A percentile compares a stretch with the other conserved stretches of the same genome.
Evolutionary conservation across 2,329 filamentous ascomycete genomes (phyloP).

Genomic region (Scedosporium aurantiacum): DNA sequence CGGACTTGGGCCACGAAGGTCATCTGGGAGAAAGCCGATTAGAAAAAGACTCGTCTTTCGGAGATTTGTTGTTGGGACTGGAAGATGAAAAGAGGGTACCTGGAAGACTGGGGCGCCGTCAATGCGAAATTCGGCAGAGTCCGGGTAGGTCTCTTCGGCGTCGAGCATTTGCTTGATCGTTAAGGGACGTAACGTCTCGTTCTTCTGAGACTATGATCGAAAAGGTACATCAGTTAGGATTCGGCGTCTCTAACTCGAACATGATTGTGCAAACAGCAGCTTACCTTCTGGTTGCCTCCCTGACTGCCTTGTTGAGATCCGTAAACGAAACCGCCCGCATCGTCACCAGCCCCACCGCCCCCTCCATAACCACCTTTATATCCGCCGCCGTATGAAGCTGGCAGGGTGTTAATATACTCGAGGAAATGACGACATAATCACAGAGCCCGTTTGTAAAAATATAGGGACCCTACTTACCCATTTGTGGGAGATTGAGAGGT

Average conservation of each 20-base stretch:
- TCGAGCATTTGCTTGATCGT: conserved; percentile 93
- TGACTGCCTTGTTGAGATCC: conserved; percentile 52
- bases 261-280: not conserved
- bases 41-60: not conserved
- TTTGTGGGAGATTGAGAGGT: not conserved
- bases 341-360: conserved; percentile 45
- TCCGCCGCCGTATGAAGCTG: conserved; percentile 7
- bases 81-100: conserved; percentile 12
- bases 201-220: conserved; percentile 45
- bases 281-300: conserved; percentile 34
- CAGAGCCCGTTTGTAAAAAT: not conserved
- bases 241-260: not conserved
- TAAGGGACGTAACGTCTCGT: conserved; percentile 83
- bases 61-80: not conserved
- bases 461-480: not conserved
- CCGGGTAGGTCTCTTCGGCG: conserved; percentile 62
- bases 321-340: conserved; percentile 51
- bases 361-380: conserved; percentile 20
- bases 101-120: conserved; percentile 65
- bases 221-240: not conserved
- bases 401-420: not conserved
- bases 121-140: conserved; percentile 63
- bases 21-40: conserved; percentile 14
- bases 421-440: not conserved
- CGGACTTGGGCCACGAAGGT: conserved; percentile 88